phyloP scores from a whole-genome alignment of 2,329 filamentous ascomycete genomes.

The Exserohilum turcica region DNA sequence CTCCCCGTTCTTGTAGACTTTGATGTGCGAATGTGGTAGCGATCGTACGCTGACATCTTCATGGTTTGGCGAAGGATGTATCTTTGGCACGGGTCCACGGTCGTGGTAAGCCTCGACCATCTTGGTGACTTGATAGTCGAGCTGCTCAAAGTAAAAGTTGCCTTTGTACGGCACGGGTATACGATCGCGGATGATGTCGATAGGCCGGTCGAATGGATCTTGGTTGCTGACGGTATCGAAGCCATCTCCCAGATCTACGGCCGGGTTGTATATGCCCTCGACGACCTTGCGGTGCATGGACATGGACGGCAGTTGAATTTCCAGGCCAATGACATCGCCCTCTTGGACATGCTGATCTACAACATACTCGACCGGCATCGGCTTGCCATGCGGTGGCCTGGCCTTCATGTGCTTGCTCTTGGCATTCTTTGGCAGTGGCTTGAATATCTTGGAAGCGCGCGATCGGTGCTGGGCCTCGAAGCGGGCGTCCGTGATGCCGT shows the following conservation, averaged over 20 bases:
- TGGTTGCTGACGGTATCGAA: slow-evolving; percentile 54
- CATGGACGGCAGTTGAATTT: slow-evolving; percentile 88
- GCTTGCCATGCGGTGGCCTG: slow-evolving; percentile 42
- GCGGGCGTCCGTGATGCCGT: slow-evolving; percentile 85
- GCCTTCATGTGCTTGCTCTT: slow-evolving; percentile 50
- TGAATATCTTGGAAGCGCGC: slow-evolving; percentile 83
- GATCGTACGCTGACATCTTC: slow-evolving; percentile 77
- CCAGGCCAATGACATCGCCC: slow-evolving; percentile 91
- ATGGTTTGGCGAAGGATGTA: slow-evolving; percentile 78
- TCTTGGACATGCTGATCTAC: slow-evolving; percentile 78
- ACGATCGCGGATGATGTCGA: slow-evolving; percentile 91
- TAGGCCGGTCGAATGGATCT: slow-evolving; percentile 56
- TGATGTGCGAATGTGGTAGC: slow-evolving; percentile 82
- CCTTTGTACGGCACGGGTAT: slow-evolving; percentile 94
- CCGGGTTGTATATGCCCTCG: slow-evolving; percentile 83
- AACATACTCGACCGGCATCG: slow-evolving; percentile 51
- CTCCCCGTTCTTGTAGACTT: slow-evolving; percentile 89
- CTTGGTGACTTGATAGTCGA: slow-evolving; percentile 85
- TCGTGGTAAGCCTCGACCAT: slow-evolving; percentile 73
- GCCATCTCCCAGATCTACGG: slow-evolving; percentile 69
- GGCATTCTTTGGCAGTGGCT: slow-evolving; percentile 45
- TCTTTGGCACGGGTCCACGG: slow-evolving; percentile 59
- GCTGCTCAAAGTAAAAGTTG: slow-evolving; percentile 91
- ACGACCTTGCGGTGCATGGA: slow-evolving; percentile 86
- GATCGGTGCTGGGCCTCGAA: slow-evolving; percentile 95